A percentile compares a stretch with the other conserved stretches of the same genome.
Evolutionary conservation across 202 grass and related monocot species (phyloP).

Genomic region (Dendrocalamus latiflorus): DNA sequence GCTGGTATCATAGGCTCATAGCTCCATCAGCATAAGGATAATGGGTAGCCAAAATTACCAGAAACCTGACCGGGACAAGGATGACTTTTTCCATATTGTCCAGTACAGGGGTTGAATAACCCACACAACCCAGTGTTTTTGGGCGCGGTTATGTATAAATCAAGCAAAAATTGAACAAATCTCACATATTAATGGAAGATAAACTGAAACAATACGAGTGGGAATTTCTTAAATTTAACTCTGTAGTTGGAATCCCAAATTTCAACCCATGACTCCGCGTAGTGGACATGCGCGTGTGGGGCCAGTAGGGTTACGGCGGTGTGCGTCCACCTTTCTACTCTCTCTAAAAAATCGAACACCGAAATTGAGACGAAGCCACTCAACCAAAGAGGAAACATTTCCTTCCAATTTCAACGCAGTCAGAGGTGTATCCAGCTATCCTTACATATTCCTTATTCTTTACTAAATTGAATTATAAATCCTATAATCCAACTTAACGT

Average conservation of each 20-base stretch:
- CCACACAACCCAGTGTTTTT: not conserved
- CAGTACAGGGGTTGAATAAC: not conserved
- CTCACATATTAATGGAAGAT: not conserved
- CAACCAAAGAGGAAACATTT: not conserved
- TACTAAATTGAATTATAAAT: not conserved
- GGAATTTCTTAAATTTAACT: not conserved
- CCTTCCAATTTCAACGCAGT: not conserved
- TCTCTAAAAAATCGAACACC: not conserved
- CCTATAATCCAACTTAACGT: not conserved
- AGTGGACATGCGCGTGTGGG: too few species aligned
- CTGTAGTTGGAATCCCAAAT: not conserved
- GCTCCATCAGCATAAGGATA: not conserved
- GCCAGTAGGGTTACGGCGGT: not conserved
- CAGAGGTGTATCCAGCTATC: not conserved
- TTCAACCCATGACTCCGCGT: not conserved
- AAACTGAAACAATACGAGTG: not conserved
- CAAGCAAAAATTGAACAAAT: not conserved
- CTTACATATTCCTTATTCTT: not conserved
- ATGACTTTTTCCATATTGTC: not conserved
- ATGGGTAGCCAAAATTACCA: not conserved
- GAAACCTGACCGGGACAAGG: not conserved
- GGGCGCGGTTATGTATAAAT: not conserved
- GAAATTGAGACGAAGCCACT: not conserved
- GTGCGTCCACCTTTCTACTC: not conserved
- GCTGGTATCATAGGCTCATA: too few species aligned